phyloP scores from a whole-genome alignment of 192 early-diverging fungal genomes.

The Coemansia sp. region DNA sequence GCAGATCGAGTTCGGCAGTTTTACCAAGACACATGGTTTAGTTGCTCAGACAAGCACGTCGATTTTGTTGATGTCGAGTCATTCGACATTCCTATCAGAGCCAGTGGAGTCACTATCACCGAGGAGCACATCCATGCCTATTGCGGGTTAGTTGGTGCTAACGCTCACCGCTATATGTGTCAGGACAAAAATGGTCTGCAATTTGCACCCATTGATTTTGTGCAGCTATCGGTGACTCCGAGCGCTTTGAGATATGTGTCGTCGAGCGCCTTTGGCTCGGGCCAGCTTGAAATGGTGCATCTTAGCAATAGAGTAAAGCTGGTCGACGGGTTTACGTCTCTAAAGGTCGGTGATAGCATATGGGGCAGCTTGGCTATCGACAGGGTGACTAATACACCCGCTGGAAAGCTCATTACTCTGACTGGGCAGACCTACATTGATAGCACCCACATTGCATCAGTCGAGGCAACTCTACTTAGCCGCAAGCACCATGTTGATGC shows the following conservation, averaged over 20 bases:
- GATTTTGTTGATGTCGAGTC: conserved; percentile 2
- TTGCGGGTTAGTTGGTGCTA: conserved; percentile 69
- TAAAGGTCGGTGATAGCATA: conserved; percentile 71
- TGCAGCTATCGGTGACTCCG: conserved; percentile 75
- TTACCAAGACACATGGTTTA: conserved; percentile 8
- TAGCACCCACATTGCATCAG: conserved; percentile 62
- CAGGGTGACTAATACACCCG: conserved; percentile 70
- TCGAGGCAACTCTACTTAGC: conserved; percentile 73
- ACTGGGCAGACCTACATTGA: conserved; percentile 58
- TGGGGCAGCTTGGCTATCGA: conserved; percentile 65
- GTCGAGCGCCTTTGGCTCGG: conserved; percentile 80
- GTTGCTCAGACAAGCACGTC: conserved; percentile 4
- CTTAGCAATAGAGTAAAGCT: conserved; percentile 78
- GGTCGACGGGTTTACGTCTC: conserved; percentile 56
- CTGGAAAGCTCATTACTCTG: conserved; percentile 80
- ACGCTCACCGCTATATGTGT: conserved; percentile 45
- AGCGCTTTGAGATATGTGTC: conserved; percentile 73
- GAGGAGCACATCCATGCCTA: conserved; percentile 83
- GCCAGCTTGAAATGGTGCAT: conserved; percentile 82
- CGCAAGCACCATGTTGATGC: conserved; percentile 70
- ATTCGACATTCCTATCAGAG: not conserved
- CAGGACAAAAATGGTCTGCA: conserved; percentile 53
- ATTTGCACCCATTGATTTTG: conserved; percentile 85
- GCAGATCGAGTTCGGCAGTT: not conserved
- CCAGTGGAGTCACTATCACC: conserved; percentile 18